A percentile compares a stretch with the other conserved stretches of the same genome.
Conservation (phyloP, 192 early-diverging fungal genomes). For the Coemansia sp. region DNA sequence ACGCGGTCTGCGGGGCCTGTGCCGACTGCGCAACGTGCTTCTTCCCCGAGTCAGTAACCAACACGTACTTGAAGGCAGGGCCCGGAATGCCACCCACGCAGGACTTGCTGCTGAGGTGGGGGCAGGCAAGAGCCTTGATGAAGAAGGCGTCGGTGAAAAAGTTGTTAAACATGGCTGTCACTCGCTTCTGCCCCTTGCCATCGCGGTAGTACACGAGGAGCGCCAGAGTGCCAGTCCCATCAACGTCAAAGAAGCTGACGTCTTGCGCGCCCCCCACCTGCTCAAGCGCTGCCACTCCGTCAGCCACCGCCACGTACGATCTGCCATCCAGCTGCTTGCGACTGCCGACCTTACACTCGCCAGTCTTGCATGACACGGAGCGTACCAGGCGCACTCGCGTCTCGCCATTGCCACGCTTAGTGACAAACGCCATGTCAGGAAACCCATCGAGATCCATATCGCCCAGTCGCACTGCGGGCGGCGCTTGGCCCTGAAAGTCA, state of each 20-base stretch:
- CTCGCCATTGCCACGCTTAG: constrained; percentile 32
- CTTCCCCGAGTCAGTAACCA: constrained; percentile 74
- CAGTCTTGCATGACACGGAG: constrained; percentile 61
- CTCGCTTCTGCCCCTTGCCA: constrained; percentile 38
- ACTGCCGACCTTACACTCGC: constrained; percentile 41
- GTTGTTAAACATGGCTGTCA: constrained; percentile 76
- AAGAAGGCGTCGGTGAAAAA: constrained; percentile 95
- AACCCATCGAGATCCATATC: constrained; percentile 92
- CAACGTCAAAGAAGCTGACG: constrained; percentile 86
- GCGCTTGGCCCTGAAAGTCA: constrained; percentile 57
- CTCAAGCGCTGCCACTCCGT: constrained; percentile 65
- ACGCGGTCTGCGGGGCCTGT: constrained; percentile 79
- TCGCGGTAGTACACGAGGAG: constrained; percentile 65
- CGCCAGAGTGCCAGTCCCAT: constrained; percentile 83
- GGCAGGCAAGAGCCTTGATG: constrained; percentile 71
- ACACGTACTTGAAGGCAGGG: constrained; percentile 82
- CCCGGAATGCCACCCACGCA: constrained; percentile 85
- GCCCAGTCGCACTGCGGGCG: constrained; percentile 63
- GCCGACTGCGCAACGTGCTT: constrained; percentile 78
- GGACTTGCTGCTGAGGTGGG: constrained; percentile 62
- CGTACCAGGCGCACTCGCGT: constrained; percentile 66
- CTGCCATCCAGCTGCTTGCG: constrained; percentile 59
- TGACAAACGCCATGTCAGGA: constrained; percentile 78
- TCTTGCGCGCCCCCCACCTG: constrained; percentile 55
- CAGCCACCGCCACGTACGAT: constrained; percentile 62